Conservation (phyloP, 345 rosid genomes). For the Citropsis articulata region DNA sequence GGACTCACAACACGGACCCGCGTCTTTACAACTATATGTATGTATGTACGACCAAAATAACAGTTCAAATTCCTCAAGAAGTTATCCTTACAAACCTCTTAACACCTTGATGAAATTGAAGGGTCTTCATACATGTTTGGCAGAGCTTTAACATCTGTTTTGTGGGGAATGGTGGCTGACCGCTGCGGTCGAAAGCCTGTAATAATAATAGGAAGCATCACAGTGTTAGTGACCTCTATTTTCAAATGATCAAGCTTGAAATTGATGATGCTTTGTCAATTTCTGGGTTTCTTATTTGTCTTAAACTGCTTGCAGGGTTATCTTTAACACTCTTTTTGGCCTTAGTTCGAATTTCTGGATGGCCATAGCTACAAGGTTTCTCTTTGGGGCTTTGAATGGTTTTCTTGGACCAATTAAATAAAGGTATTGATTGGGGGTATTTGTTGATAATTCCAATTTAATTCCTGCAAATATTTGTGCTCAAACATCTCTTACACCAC, state of each 20-base stretch:
- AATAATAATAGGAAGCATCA: constrained; percentile 53
- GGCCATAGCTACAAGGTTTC: constrained; percentile 78
- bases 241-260: not conserved
- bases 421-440: constrained; percentile 40
- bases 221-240: constrained; percentile 59
- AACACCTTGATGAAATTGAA: constrained; percentile 20
- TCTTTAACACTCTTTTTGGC: constrained; percentile 85
- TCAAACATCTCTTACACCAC: not conserved
- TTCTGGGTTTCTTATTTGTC: not conserved
- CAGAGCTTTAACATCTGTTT: constrained; percentile 75
- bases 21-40: too few relatives aligned
- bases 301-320: constrained; percentile 38
- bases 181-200: constrained; percentile 90
- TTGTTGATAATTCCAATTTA: not conserved
- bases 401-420: constrained; percentile 79
- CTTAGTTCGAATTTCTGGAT: constrained; percentile 84
- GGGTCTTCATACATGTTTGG: constrained; percentile 91
- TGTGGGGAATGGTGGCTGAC: constrained; percentile 85
- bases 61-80: not conserved
- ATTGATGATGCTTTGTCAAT: not conserved
- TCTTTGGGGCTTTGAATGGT: constrained; percentile 81
- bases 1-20: too few relatives aligned
- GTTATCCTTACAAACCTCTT: constrained; percentile 15
- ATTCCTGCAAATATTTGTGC: not conserved
- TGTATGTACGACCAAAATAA: too few relatives aligned